A percentile compares a stretch with the other conserved stretches of the same genome.
Conservation (phyloP, 352 stramenopile genomes). For the Phytopythium oedochilum region DNA sequence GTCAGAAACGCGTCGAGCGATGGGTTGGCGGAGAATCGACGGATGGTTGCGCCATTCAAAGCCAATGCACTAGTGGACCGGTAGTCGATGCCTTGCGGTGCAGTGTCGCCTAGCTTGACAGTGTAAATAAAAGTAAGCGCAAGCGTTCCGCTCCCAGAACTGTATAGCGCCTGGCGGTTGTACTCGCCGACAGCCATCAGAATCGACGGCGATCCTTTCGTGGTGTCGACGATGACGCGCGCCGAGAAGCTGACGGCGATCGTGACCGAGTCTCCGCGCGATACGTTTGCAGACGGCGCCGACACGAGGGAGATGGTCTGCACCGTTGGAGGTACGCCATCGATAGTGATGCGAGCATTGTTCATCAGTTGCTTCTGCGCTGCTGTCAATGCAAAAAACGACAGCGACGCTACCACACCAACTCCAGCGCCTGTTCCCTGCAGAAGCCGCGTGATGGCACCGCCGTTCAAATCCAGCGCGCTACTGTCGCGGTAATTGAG, state of each 20-base stretch:
- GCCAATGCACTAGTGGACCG: slow-evolving; percentile 33
- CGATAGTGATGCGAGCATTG: slow-evolving; percentile 50
- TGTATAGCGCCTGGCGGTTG: slow-evolving; percentile 60
- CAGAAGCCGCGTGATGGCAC: slow-evolving; percentile 45
- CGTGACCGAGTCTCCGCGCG: slow-evolving; percentile 31
- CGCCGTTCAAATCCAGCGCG: slow-evolving; percentile 65
- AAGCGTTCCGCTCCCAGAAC: slow-evolving; percentile 40
- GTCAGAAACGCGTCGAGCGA: slow-evolving; percentile 52
- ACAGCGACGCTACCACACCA: slow-evolving; percentile 4
- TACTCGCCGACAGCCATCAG: slow-evolving; percentile 51
- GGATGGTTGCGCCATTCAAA: slow-evolving; percentile 62
- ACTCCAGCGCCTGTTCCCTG: slow-evolving; percentile 3
- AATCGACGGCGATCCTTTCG: slow-evolving; percentile 47
- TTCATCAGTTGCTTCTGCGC: slow-evolving; percentile 33
- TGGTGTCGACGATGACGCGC: slow-evolving; percentile 49
- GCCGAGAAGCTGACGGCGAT: slow-evolving; percentile 67
- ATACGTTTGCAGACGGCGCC: slow-evolving; percentile 30
- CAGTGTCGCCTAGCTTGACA: slow-evolving; percentile 54
- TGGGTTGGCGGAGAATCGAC: slow-evolving; percentile 36
- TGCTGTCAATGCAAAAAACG: slow-evolving; percentile 28
- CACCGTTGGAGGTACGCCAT: slow-evolving; percentile 46
- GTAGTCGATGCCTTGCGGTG: slow-evolving; percentile 47
- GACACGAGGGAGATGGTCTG: slow-evolving; percentile 30
- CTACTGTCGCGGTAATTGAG: slow-evolving; percentile 65
- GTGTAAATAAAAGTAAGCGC: slow-evolving; percentile 63